Evolutionary conservation across 768 basidiomycete genomes (phyloP), one percentile per base, ranked within the genome.

Genomic region (Tylopilus rubrobrunneus): DNA sequence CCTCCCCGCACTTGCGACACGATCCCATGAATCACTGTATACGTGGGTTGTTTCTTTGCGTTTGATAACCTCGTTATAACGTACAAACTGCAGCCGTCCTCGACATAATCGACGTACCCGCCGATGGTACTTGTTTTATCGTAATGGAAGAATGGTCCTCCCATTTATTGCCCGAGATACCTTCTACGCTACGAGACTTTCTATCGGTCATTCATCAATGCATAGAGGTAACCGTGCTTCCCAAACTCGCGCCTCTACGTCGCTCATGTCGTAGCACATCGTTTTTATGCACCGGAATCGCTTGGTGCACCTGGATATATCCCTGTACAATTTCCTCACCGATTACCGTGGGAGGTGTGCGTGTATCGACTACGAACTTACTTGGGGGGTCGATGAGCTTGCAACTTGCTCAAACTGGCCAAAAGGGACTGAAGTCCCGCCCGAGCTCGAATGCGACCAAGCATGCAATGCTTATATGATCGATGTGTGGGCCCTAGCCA

Each of bases 111-210:
- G 78, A 81, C 57, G 71, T 80, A 21, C 65, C 71, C 3, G 62
- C 73, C 10, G 84, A 86, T 53, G 66, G 72, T 46, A 63, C 86
- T 36, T 82, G 74, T 14, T 84, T 90, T 61, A 82, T 90, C 52
- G 82, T 89, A 25, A 89, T 88, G 86, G 88, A 89, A 63, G 80
- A 87, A 68, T 90, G 88, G 88, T 84, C 83, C 14, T 74, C 86
- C 11, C 78, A 84, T 51, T 71, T 88, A 21, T 73, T 85, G 23
- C 70, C 76, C 14, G 71, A 74, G 34, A 68, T 73, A 25, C 82
- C 84, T 7, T 78, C 76, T 62, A 81, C 74, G 57, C 64, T 84
- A 47, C 69, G 69, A 40, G 68, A 73, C 14, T 86, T 87, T 60
- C 66, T 89, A 25, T 73, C 72, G 5, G 78, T 78, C 14, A 60